Evolutionary conservation across 225 moss, liverwort and hornwort species (phyloP).

Genomic region (Pleurozium schreberi): DNA sequence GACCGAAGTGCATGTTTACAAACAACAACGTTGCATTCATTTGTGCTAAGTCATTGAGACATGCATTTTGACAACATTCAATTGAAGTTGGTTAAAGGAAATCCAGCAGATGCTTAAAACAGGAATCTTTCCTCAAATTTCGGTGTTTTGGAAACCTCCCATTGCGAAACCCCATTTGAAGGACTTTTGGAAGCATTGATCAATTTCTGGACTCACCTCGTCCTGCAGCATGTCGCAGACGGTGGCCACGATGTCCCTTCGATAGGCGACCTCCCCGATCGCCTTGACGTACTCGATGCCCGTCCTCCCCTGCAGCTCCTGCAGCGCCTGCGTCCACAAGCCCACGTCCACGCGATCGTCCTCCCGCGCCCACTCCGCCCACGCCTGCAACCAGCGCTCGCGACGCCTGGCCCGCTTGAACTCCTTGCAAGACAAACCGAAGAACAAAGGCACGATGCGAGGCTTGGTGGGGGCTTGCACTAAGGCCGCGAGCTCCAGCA

Average conservation of each 20-base stretch:
- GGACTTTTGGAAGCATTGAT: not conserved
- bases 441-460: not conserved
- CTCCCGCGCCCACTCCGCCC: not conserved
- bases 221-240: not conserved
- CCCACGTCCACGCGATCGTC: not conserved
- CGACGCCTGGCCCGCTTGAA: not conserved
- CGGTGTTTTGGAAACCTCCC: not conserved
- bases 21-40: too few relatives aligned
- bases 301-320: not conserved
- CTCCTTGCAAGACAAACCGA: constrained; percentile 11
- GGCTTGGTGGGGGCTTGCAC: not conserved
- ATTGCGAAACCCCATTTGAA: not conserved
- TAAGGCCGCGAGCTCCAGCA: not conserved
- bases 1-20: not conserved
- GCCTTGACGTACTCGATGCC: constrained; percentile 8
- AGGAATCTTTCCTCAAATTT: not conserved
- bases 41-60: not conserved
- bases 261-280: not conserved
- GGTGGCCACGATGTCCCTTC: not conserved
- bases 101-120: not conserved
- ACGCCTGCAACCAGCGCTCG: not conserved
- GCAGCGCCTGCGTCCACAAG: not conserved
- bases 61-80: not conserved
- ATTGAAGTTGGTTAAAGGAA: not conserved
- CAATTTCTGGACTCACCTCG: not conserved